These are phyloP conservation scores for Heterobasidion parviporum DNA, from an alignment of 1,284 basidiomycete species.

Conservation along the genomic window DNA sequence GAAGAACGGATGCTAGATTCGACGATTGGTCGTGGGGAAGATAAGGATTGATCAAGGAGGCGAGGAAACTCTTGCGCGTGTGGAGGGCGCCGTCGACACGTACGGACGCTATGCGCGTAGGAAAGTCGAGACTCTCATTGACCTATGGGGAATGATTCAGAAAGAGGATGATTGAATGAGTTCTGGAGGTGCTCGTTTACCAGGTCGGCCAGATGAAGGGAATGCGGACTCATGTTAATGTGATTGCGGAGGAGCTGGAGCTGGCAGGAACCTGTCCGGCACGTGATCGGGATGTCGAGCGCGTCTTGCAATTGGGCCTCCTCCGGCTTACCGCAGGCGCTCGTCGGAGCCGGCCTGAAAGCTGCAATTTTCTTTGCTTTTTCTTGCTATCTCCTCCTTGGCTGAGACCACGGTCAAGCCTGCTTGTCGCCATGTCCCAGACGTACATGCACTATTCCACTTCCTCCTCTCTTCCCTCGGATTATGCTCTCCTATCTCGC, in stretches of 20 bases:
- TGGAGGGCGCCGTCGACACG: conserved; percentile 70
- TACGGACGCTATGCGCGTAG: conserved; percentile 56
- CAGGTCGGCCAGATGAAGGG: conserved; percentile 56
- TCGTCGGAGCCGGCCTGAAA: too few species aligned
- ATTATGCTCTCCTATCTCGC: conserved; percentile 52
- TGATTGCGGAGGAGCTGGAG: too few species aligned
- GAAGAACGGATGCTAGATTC: conserved; percentile 55
- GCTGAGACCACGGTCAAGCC: not conserved
- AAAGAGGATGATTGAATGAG: not conserved
- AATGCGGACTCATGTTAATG: conserved; percentile 59
- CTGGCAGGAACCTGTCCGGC: too few species aligned
- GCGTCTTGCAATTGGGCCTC: too few species aligned
- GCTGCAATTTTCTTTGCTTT: not conserved
- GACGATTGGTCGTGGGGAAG: conserved; percentile 21
- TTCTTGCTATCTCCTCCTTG: not conserved
- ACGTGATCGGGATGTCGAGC: too few species aligned
- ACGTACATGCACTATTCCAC: conserved; percentile 40
- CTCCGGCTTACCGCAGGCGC: too few species aligned
- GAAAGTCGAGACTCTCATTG: conserved; percentile 6
- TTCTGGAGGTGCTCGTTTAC: conserved; percentile 26
- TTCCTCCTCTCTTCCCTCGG: conserved; percentile 52
- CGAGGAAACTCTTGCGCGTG: conserved; percentile 78
- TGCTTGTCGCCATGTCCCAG: conserved; percentile 24
- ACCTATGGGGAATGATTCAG: not conserved
- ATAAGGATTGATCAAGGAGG: conserved; percentile 68